Percentiles rank a stretch among this genome's conserved stretches.
phyloP scores from a whole-genome alignment of 208 protist species.

The Leishmania aethiopica region DNA sequence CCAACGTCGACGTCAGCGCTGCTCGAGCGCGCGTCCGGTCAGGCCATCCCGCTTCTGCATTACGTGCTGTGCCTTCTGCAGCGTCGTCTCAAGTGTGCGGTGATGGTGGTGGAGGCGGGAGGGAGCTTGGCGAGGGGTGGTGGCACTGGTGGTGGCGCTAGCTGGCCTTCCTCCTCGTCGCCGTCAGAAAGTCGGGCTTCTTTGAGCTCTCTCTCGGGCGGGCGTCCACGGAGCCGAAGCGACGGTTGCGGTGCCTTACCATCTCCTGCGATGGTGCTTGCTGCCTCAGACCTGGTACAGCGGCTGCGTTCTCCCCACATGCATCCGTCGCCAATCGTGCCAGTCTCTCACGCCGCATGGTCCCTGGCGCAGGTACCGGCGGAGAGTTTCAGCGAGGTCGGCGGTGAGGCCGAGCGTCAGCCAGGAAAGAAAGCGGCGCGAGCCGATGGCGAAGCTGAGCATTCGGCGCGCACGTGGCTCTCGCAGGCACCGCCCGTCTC shows the following conservation, averaged over 20 bases:
- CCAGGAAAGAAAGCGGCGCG: slow-evolving; percentile 7
- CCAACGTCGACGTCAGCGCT: slow-evolving; percentile 47
- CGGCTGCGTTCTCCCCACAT: slow-evolving; percentile 24
- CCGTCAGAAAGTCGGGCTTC: background rate
- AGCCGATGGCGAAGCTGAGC: background rate
- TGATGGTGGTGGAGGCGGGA: slow-evolving; percentile 55
- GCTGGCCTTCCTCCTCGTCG: background rate
- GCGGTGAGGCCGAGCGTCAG: background rate
- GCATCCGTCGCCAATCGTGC: background rate
- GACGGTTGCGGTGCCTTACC: background rate
- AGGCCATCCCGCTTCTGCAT: slow-evolving; percentile 43
- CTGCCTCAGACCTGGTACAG: slow-evolving; percentile 22
- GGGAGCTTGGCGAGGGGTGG: background rate
- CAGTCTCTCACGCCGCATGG: background rate
- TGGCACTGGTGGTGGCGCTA: background rate
- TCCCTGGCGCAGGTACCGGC: background rate
- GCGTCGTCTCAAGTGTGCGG: slow-evolving; percentile 55
- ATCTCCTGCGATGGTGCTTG: slow-evolving; percentile 12
- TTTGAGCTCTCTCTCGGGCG: background rate
- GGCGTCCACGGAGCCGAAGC: background rate
- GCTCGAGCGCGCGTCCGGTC: slow-evolving; percentile 56
- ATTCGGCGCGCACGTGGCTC: background rate
- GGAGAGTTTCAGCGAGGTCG: background rate
- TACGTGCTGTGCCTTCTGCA: slow-evolving; percentile 66
- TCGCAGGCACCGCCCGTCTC: slow-evolving; percentile 12